Base-by-base conservation (phyloP, 1,139 yeast species). In the Kodamaea suecica region DNA sequence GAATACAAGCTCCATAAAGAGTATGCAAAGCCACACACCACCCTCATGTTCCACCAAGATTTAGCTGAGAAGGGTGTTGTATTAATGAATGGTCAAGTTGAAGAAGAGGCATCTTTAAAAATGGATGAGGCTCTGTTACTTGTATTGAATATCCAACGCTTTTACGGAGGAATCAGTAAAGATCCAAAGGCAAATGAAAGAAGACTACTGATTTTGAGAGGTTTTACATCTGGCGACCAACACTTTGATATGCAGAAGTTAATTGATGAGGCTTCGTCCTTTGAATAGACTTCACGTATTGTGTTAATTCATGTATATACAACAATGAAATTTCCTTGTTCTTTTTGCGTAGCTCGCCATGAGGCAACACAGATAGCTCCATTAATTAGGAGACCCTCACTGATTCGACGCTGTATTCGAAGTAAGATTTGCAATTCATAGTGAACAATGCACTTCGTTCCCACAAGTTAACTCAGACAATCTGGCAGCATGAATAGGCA, bases 1-100 rank as follows among this genome's bases (percentile, higher is more conserved):
- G 98, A 94, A 59, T 94, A 79, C 61, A 90, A 92, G 58, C 73
- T 88, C 26, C 97, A 92, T 54, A 79, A 78, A 42, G 97, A 90
- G 53, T 94, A 72, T 59, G 95, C 98, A 9, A 81, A 86, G 52
- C 98, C 98, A 1, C 98, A 94, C 57, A 88, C 97, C 1, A 85
- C 95, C 0, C 66, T 92, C 44, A 78, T 80, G 59, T 84, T 92
- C 70, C 97, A 92, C 62, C 78, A 81, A 36, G 97, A 94, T 38
- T 63, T 92, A 36, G 66, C 71, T 4, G 68, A 73, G 1, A 82
- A 84, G 47, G 79, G 71, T 1, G 42, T 86, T 3, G 90, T 86
- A 0, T 67, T 94, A 47, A 86, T 90, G 95, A 88, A 88, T 49
- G 96, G 97, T 1, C 73, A 73, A 17, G 80, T 88, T 6, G 96